phyloP scores from a whole-genome alignment of 306 rosid genomes.

The Astragalus membranaceus region DNA sequence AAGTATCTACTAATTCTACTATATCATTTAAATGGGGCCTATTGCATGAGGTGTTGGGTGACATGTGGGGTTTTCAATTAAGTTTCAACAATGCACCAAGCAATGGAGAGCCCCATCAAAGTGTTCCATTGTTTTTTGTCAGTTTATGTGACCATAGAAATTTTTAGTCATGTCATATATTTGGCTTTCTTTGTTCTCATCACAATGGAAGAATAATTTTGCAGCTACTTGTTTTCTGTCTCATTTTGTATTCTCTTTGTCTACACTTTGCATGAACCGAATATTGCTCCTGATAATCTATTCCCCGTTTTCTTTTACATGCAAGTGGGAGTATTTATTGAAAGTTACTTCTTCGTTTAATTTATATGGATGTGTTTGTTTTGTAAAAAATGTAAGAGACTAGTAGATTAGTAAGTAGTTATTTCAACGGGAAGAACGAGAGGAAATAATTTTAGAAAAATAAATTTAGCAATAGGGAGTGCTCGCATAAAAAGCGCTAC shows the following conservation, averaged over 20 bases:
- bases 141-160: background rate
- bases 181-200: background rate
- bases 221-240: background rate
- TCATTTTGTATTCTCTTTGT: background rate
- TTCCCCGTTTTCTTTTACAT: background rate
- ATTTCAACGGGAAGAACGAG: too few species aligned
- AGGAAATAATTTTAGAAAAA: too few species aligned
- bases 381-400: too few species aligned
- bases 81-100: background rate
- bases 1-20: too few species aligned
- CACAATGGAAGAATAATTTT: background rate
- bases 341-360: background rate
- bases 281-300: background rate
- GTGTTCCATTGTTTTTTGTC: conserved; percentile 21
- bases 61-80: conserved; percentile 19
- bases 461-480: too few species aligned
- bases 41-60: background rate
- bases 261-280: background rate
- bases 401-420: too few species aligned
- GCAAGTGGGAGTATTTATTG: background rate
- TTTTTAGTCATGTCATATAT: background rate
- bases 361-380: too few species aligned
- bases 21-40: background rate
- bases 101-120: background rate
- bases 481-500: too few species aligned